These are phyloP conservation scores for Carpediemonas membranifera DNA, from an alignment of 78 protist species.

Conservation along the genomic window DNA sequence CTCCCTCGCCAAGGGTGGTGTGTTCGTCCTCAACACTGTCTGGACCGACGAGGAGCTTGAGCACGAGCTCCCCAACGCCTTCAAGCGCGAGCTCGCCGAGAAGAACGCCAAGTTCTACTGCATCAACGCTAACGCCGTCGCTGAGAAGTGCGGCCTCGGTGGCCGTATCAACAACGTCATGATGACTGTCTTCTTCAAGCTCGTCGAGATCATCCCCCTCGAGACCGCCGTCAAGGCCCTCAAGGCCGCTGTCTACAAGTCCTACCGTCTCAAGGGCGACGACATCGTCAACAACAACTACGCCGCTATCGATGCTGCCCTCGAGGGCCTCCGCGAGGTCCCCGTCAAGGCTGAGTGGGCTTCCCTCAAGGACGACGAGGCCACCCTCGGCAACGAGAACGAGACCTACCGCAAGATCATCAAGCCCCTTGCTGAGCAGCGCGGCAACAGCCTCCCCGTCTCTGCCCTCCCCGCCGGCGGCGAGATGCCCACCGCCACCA, in stretches of 20 bases:
- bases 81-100: too few relatives aligned
- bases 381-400: background rate
- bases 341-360: conserved; percentile 20
- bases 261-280: conserved; percentile 39
- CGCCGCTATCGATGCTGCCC: conserved; percentile 30
- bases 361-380: background rate
- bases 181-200: conserved; percentile 54
- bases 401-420: conserved; percentile 8
- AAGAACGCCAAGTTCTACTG: too few relatives aligned
- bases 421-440: conserved; percentile 23
- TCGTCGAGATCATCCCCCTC: conserved; percentile 35
- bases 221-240: conserved; percentile 44
- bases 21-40: conserved; percentile 41
- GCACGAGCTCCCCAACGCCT: conserved; percentile 45
- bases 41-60: conserved; percentile 29
- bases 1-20: conserved; percentile 12
- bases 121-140: too few relatives aligned
- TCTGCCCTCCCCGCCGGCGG: conserved; percentile 33
- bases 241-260: conserved; percentile 35
- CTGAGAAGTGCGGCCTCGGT: too few relatives aligned
- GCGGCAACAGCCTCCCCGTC: conserved; percentile 27
- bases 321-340: conserved; percentile 1
- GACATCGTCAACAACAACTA: conserved; percentile 39
- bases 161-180: conserved; percentile 49
- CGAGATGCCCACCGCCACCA: conserved; percentile 20